Base-by-base conservation (phyloP, 2,329 filamentous ascomycete species). In the Xylaria sp. region DNA sequence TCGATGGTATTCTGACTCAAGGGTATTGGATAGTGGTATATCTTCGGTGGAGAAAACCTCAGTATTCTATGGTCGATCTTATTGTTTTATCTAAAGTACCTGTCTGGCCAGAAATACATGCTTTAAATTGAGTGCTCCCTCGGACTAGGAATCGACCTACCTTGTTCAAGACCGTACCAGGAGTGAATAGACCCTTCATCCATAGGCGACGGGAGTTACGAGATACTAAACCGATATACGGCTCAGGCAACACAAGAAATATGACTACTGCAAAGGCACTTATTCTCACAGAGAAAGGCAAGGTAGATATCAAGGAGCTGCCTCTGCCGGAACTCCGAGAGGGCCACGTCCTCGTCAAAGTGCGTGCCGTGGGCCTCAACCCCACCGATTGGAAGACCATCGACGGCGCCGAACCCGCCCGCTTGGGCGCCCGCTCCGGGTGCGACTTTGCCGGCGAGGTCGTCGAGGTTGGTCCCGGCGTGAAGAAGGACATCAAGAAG, bases 401-500 rank as follows among this genome's bases (percentile, higher is more conserved):
- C 56, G 62, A 76, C n/a, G 25, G 20, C 20, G 5, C 62, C 53
- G 54, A 51, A 38, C 3, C 53, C 49, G 9, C 38, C 56, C n/a
- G 50, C 67, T 27, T 66, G 25, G 73, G 74, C 17, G 27, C 65
- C 39, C 68, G 71, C 27, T 57, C 78, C 39, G 83, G 83, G n/a
- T 82, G 79, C 60, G 84, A 86, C 71, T 85, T 80, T 61, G 79
- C 81, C 31, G 84, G 84, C 44, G 72, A 81, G 15, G 80, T 86
- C 2, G 79, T 83, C 42, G 79, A 82, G 59, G 77, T 86, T 27
- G 84, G 84, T 9, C 61, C 72, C 3, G 78, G 78, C 38, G 80
- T 83, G 22, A 81, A 75, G 17, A 81, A 81, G 67, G 62, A 73
- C 5, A 81, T 84, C 65, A 79, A 79, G 71, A 80, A 79, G 60